These are phyloP conservation scores for Physcia stellaris DNA, from an alignment of 495 filamentous ascomycete species.

Conservation along the genomic window DNA sequence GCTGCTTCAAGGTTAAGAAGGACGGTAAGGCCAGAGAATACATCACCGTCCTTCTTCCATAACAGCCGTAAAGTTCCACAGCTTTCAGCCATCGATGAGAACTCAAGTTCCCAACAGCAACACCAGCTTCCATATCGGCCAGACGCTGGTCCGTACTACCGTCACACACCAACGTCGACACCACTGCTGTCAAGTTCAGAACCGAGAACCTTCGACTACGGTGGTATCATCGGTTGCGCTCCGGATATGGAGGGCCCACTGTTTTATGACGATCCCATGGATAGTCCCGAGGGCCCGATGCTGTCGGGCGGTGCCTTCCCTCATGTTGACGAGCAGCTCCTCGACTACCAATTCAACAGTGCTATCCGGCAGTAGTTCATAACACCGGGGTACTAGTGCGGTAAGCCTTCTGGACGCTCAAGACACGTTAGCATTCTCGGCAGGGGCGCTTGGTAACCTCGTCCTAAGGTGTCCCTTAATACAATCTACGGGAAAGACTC, in stretches of 20 bases:
- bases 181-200: not conserved
- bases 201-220: not conserved
- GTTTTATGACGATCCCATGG: not conserved
- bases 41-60: not conserved
- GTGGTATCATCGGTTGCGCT: not conserved
- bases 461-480: too few species aligned
- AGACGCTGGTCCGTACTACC: not conserved
- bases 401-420: too few species aligned
- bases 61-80: not conserved
- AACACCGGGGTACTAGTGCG: too few species aligned
- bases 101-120: not conserved
- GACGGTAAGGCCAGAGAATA: not conserved
- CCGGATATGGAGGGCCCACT: not conserved
- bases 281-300: not conserved
- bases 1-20: conserved; percentile 6
- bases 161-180: not conserved
- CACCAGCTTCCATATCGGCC: not conserved
- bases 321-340: not conserved
- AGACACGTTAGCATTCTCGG: too few species aligned
- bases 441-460: too few species aligned
- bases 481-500: too few species aligned
- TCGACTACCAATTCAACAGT: too few species aligned
- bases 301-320: not conserved
- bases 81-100: not conserved
- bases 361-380: too few species aligned